phyloP scores from a whole-genome alignment of 305 asterid genomes.

The Fraxinus sp. region DNA sequence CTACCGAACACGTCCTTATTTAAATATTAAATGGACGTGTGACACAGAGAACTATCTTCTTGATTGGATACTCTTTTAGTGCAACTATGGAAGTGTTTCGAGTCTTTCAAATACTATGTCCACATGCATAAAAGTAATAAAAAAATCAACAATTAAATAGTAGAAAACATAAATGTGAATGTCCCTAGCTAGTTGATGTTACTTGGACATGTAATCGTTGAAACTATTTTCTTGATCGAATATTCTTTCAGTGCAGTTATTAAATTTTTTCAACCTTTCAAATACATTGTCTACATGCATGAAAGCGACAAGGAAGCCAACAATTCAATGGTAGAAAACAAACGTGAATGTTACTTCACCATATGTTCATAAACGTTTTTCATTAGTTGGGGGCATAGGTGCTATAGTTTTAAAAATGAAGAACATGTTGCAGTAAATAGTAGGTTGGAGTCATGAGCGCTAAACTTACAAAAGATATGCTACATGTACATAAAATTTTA shows the following conservation, averaged over 20 bases:
- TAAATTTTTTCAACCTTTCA: neutral
- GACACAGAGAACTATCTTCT: neutral
- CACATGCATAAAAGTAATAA: neutral
- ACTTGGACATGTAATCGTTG: neutral
- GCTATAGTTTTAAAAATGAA: neutral
- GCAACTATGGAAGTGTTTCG: neutral
- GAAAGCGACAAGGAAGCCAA: neutral
- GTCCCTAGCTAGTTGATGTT: neutral
- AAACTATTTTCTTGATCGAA: neutral
- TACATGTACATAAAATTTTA: no score
- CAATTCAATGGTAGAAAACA: neutral
- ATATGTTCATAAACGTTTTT: neutral
- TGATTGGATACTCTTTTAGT: neutral
- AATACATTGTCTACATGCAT: neutral
- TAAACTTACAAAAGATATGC: neutral
- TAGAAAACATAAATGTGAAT: neutral
- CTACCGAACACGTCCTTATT: no score
- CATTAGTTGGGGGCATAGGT: neutral
- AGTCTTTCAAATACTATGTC: neutral
- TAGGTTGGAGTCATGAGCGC: neutral
- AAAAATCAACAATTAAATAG: neutral
- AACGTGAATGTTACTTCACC: neutral
- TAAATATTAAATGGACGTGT: neutral
- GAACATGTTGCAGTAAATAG: neutral
- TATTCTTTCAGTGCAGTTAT: neutral